phyloP scores from a whole-genome alignment of 164 flowering plant genomes.

The Liquidambar formosana region DNA sequence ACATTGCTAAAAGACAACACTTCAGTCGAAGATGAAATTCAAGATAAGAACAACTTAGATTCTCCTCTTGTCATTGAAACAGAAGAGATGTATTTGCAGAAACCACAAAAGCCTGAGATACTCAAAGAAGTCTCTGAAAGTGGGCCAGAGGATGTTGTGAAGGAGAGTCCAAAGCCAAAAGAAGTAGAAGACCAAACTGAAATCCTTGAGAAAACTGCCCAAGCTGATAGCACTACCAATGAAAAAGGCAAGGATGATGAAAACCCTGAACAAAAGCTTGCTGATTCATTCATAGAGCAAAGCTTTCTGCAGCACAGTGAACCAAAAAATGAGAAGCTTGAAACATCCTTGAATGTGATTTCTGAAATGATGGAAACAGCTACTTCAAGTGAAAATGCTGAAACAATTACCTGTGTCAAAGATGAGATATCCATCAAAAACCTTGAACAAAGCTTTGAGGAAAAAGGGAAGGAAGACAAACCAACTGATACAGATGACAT shows the following conservation, averaged over 20 bases:
- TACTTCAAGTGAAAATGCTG: neutral
- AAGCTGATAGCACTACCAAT: neutral
- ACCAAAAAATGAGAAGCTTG: constrained; percentile 13
- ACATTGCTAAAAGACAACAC: constrained; percentile 1
- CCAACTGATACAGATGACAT: neutral
- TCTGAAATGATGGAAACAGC: neutral
- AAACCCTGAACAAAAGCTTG: neutral
- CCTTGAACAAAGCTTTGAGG: neutral
- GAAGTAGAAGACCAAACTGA: constrained; percentile 1
- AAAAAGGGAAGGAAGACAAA: neutral
- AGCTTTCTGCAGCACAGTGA: constrained; percentile 8
- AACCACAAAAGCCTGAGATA: constrained; percentile 2
- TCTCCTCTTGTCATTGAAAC: neutral
- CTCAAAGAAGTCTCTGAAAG: neutral
- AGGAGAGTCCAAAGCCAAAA: neutral
- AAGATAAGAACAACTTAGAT: constrained; percentile 1
- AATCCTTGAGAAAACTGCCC: neutral
- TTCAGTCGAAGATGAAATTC: neutral
- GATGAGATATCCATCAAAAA: neutral
- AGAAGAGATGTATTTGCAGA: neutral
- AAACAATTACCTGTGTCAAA: neutral
- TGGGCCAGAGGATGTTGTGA: neutral
- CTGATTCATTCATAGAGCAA: neutral
- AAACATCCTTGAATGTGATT: neutral
- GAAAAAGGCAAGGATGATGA: neutral